Base-by-base conservation (phyloP, 768 basidiomycete species). In the Mrakia blollopis region DNA sequence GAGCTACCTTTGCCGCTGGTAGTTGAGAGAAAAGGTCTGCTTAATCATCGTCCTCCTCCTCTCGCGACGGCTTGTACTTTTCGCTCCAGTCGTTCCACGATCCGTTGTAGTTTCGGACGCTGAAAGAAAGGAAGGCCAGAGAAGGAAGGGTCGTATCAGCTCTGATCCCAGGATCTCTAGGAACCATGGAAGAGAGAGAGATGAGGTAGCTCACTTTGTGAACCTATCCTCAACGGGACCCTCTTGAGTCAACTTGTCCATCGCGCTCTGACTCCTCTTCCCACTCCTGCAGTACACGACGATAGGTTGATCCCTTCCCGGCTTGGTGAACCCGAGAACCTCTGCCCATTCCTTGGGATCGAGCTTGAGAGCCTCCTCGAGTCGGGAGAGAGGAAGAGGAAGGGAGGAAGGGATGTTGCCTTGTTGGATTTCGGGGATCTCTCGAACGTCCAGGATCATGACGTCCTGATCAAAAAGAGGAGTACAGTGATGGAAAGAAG, bases 241-340 rank as follows among this genome's bases (percentile, higher is more conserved):
- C 44, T 62, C 54, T 0, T 0, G 1, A 35, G 61, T 50, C 77
- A 78, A 44, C 63, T 63, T 50, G 23, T 73, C 72, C 67, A 47
- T 67, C 16, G 77, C 77, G 13, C 47, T 54, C 44, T 72, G 32
- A 30, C 23, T 30, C 30, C 77, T 62, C 72, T 54, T 73, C 25
- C 77, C 77, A 21, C 39, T 50, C 47, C 77, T 21, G 77, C 77
- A 78, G 72, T 78, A 78, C 18, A 78, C 77, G 35, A 78, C 67
- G 60, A 78, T 78, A 7, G 61, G 52, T 35, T 73, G 72, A 44
- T 78, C 77, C 50, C 71, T 72, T 47, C 16, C 39, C 0, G 77
- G 77, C 41, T 78, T 78, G 50, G n/a, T 41, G 63, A 57, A 78
- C 10, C 50, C 60, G 35, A 54, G 72, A 8, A 3, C 18, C 10